A percentile compares a stretch with the other conserved stretches of the same genome.
Evolutionary conservation across 768 basidiomycete species (phyloP).

Genomic region (Termitomyces sp.): DNA sequence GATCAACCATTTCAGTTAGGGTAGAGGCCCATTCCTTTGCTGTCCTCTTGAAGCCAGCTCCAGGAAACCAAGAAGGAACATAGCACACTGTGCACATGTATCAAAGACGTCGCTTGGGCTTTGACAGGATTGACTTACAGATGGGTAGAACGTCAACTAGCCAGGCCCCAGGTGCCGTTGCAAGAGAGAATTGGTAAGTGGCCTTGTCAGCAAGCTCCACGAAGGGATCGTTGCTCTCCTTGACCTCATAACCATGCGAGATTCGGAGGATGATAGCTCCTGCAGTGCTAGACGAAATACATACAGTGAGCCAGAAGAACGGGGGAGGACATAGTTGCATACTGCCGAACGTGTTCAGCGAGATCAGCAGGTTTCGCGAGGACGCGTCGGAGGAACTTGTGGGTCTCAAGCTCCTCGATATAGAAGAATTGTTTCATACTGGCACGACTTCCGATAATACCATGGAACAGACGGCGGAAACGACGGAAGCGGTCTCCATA

Average conservation of each 20-base stretch:
- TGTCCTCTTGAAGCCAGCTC: constrained; percentile 51
- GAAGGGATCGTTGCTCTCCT: constrained; percentile 47
- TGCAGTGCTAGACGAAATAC: constrained; percentile 32
- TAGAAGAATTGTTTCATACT: constrained; percentile 40
- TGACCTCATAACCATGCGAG: constrained; percentile 50
- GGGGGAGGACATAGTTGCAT: constrained; percentile 32
- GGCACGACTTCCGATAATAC: constrained; percentile 11
- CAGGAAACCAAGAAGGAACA: constrained; percentile 62
- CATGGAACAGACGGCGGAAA: constrained; percentile 49
- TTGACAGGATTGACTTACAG: constrained; percentile 21
- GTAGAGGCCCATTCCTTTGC: constrained; percentile 52
- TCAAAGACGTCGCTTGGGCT: neutral
- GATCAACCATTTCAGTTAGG: constrained; percentile 50
- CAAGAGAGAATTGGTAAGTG: constrained; percentile 49
- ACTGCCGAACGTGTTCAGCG: constrained; percentile 45
- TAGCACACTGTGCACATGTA: constrained; percentile 41
- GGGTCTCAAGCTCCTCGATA: constrained; percentile 42
- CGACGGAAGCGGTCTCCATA: constrained; percentile 37
- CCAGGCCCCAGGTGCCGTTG: constrained; percentile 50
- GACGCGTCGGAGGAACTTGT: constrained; percentile 42
- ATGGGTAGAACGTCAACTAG: constrained; percentile 49
- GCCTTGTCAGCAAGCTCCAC: constrained; percentile 48
- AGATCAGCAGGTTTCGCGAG: constrained; percentile 45
- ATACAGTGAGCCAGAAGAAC: constrained; percentile 20
- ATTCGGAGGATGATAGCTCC: constrained; percentile 50